Base-by-base conservation (phyloP, 768 basidiomycete genomes). In the Hysterangium stoloniferum region DNA sequence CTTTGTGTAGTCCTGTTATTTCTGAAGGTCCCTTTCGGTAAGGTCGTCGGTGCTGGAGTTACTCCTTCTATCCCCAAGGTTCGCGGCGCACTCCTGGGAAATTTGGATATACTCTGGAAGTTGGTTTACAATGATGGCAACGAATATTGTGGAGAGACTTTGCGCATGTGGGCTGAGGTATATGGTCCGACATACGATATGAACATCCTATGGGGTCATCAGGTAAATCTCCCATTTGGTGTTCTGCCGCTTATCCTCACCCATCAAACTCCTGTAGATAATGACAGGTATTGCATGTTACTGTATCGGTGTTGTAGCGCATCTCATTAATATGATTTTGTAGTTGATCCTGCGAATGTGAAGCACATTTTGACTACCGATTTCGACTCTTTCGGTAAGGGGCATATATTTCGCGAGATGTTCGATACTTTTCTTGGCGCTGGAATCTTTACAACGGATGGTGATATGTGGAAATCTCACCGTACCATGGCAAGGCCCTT, bases 401-500 rank as follows among this genome's bases (percentile, higher is more conserved):
- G 61, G 3, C 49, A 34, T 25, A 61, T 56, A 34, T 60, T 60
- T 46, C 43, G 52, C 27, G 51, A 52, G 11, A 62, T 62, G 56
- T 53, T 56, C 36, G 50, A 58, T 11, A 45, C 40, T 36, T 63
- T 62, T 54, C 58, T 62, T 15, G 62, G 62, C 15, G 38, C 43
- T 28, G 60, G 60, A 11, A 63, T 63, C 29, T 63, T 63, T 41
- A 57, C 62, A 12, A 55, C 56, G 12, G 62, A 63, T 49, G 61
- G 62, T 20, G 56, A 60, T 17, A 31, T 29, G 17, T 57, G 59
- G 57, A 58, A 53, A 35, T 27, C 48, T 38, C 62, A 60, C 33
- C 53, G 62, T 19, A 20, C 54, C 3, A 48, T 59, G 25, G 53
- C 59, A 1, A 50, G 59, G 31, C 61, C 61, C 4, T 62, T 62